These are phyloP conservation scores for Aspergillus nomiae DNA, from an alignment of 2,329 filamentous ascomycete genomes.

Conservation along the genomic window DNA sequence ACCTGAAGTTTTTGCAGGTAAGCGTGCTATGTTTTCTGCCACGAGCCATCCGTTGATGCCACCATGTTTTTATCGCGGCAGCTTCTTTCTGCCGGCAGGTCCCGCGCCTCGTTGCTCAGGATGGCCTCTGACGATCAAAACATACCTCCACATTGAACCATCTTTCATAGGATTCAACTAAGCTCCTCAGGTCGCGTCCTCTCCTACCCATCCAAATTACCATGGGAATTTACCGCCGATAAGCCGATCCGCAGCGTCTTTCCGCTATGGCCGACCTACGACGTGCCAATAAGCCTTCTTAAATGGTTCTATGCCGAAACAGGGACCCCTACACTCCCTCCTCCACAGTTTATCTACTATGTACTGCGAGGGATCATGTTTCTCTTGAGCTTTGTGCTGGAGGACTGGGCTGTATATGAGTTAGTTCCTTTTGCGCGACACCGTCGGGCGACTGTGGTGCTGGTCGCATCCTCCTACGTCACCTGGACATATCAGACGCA, in stretches of 20 bases:
- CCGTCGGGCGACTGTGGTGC: constrained; percentile 72
- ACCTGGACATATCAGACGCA: constrained; percentile 99
- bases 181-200: constrained; percentile 78
- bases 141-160: background rate
- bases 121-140: background rate
- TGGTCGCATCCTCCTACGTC: constrained; percentile 94
- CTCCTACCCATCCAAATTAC: constrained; percentile 82
- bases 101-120: background rate
- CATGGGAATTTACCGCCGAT: constrained; percentile 93
- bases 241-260: constrained; percentile 93
- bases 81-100: background rate
- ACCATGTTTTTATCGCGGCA: background rate
- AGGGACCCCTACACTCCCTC: constrained; percentile 71
- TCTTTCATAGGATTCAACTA: background rate
- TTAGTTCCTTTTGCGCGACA: constrained; percentile 73
- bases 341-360: constrained; percentile 89
- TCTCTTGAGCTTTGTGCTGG: constrained; percentile 88
- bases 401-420: constrained; percentile 97
- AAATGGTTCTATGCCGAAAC: constrained; percentile 91
- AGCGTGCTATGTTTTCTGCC: constrained; percentile 33
- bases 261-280: constrained; percentile 93
- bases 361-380: constrained; percentile 89
- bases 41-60: constrained; percentile 9
- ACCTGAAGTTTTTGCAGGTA: constrained; percentile 95
- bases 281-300: constrained; percentile 86